Evolutionary conservation across 148 eudicot species (phyloP).

Genomic region (Diospyros kaki): DNA sequence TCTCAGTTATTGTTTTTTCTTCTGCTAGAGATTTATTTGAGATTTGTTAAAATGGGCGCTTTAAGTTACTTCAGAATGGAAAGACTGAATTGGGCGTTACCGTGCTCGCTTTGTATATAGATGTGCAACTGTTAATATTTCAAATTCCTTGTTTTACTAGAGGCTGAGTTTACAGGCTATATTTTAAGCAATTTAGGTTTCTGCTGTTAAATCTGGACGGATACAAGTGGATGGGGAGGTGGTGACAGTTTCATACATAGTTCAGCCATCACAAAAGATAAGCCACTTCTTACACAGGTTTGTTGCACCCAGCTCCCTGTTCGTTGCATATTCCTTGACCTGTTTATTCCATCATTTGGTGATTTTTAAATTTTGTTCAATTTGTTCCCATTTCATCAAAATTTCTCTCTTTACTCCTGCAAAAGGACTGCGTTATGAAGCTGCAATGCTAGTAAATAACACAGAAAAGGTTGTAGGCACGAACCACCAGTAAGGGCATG

Average conservation of each 20-base stretch:
- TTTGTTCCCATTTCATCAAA: slow-evolving; percentile 4
- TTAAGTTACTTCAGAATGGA: background rate
- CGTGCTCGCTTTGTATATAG: background rate
- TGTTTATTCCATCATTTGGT: background rate
- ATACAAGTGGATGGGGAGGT: slow-evolving; percentile 88
- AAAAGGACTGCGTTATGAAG: slow-evolving; percentile 3
- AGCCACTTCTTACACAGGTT: slow-evolving; percentile 98
- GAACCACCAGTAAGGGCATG: slow-evolving; percentile 97
- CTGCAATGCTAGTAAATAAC: slow-evolving; percentile 26
- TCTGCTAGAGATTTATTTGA: background rate
- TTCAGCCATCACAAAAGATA: slow-evolving; percentile 75
- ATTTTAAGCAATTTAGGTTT: slow-evolving; percentile 45
- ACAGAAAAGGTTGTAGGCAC: slow-evolving; percentile 64
- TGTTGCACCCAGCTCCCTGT: background rate
- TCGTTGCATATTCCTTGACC: background rate
- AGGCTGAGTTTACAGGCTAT: slow-evolving; percentile 10
- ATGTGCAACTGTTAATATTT: background rate
- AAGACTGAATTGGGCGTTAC: background rate
- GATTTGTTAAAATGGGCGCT: background rate
- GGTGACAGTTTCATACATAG: slow-evolving; percentile 64
- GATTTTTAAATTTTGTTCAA: background rate
- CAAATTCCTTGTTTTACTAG: background rate
- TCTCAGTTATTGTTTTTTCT: background rate
- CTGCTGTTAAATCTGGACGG: slow-evolving; percentile 89
- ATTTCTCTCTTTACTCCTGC: background rate